Conservation (phyloP, 495 filamentous ascomycete species). For the Penicillium dipodomyicola region DNA sequence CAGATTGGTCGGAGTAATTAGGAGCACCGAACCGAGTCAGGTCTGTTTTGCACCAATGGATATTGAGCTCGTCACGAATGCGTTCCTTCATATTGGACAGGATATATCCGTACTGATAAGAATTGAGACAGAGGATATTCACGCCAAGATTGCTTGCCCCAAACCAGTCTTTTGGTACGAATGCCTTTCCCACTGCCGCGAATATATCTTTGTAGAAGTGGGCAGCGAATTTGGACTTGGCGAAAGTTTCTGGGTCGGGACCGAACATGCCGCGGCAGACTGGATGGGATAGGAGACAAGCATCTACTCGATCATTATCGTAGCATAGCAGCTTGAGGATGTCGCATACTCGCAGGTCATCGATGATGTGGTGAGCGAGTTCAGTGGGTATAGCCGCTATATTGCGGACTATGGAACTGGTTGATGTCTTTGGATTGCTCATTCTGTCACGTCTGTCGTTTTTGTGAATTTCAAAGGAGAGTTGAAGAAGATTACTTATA, state of each 20-base stretch:
- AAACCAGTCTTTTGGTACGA: neutral
- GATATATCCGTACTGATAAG: neutral
- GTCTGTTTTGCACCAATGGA: neutral
- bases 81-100: neutral
- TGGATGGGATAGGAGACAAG: conserved; percentile 12
- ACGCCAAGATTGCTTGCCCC: neutral
- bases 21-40: conserved; percentile 3
- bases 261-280: conserved; percentile 5
- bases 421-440: neutral
- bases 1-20: neutral
- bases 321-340: conserved; percentile 17
- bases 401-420: neutral
- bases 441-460: neutral
- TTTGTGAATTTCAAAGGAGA: neutral
- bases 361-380: conserved; percentile 19
- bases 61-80: neutral
- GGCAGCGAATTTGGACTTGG: conserved; percentile 1
- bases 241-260: conserved; percentile 2
- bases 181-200: neutral
- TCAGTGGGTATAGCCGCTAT: conserved; percentile 15
- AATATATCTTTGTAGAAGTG: neutral
- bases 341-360: conserved; percentile 23
- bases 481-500: no score
- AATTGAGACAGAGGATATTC: neutral
- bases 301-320: conserved; percentile 6